Conservation (phyloP, 345 rosid species). For the Erodium maritimum region DNA sequence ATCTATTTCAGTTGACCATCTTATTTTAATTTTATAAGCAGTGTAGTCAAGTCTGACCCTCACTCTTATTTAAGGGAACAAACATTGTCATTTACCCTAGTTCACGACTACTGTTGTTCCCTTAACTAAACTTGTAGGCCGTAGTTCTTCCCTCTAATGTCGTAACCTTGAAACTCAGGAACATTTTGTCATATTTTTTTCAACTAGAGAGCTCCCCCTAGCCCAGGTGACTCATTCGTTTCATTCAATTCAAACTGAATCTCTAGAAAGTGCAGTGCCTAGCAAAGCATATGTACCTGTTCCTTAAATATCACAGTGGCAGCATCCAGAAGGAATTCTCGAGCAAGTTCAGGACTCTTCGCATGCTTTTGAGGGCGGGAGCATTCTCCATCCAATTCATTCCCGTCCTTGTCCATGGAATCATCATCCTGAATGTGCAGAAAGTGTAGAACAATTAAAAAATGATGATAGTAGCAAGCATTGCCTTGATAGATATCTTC, state of each 20-base stretch:
- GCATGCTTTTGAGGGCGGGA: constrained; percentile 98
- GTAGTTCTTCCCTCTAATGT: too few relatives aligned
- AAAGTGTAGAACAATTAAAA: not conserved
- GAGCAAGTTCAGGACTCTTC: constrained; percentile 99
- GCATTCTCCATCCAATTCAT: constrained; percentile 95
- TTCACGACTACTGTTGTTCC: too few relatives aligned
- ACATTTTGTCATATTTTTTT: too few relatives aligned
- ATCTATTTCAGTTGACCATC: not conserved
- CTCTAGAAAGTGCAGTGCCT: not conserved
- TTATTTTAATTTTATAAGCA: not conserved
- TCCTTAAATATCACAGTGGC: constrained; percentile 92
- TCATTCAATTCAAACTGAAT: not conserved
- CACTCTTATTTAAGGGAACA: too few relatives aligned
- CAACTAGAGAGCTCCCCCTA: too few relatives aligned
- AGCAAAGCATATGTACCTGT: constrained; percentile 38
- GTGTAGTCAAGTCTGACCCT: not conserved
- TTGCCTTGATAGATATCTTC: too few relatives aligned
- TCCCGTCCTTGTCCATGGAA: constrained; percentile 87
- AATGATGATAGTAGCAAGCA: not conserved
- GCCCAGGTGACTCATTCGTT: too few relatives aligned
- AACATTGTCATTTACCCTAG: too few relatives aligned
- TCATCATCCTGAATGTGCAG: constrained; percentile 68
- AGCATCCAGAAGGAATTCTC: constrained; percentile 98
- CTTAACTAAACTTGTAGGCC: too few relatives aligned
- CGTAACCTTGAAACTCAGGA: too few relatives aligned